A percentile compares a stretch with the other conserved stretches of the same genome.
Evolutionary conservation across 2,329 filamentous ascomycete genomes (phyloP).

Genomic region (Penicillium sp.): DNA sequence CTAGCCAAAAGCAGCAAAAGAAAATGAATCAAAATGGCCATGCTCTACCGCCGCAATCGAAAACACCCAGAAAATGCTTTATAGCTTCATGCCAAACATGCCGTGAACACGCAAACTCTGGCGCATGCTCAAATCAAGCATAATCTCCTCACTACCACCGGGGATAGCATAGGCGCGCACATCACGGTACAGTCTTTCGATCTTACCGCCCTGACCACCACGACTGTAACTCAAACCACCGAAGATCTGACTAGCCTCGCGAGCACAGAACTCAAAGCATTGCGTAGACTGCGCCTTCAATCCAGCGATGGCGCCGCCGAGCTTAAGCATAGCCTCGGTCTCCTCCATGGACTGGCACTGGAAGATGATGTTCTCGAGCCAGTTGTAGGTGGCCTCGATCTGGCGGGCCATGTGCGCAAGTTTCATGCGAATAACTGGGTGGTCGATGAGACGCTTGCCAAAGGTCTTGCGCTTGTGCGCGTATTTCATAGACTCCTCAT

Average conservation of each 20-base stretch:
- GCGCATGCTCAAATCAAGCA: constrained; percentile 93
- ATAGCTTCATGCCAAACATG: constrained; percentile 89
- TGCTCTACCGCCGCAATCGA: constrained; percentile 1
- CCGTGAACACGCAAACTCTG: constrained; percentile 87
- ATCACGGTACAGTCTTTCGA: constrained; percentile 91
- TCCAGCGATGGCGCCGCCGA: constrained; percentile 88
- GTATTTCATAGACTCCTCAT: constrained; percentile 94
- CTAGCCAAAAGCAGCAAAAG: constrained; percentile 10
- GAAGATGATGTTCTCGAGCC: constrained; percentile 93
- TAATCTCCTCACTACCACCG: constrained; percentile 95
- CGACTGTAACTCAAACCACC: constrained; percentile 88
- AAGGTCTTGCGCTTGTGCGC: constrained; percentile 96
- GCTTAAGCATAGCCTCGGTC: constrained; percentile 90
- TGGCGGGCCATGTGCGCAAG: constrained; percentile 97
- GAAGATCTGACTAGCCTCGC: constrained; percentile 96
- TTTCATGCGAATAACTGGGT: constrained; percentile 96
- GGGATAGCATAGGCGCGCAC: constrained; percentile 95
- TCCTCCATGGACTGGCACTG: constrained; percentile 93
- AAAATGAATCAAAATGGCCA: not conserved
- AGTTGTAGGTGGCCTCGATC: constrained; percentile 94
- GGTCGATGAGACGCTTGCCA: constrained; percentile 92
- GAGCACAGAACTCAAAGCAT: constrained; percentile 96
- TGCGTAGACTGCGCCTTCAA: constrained; percentile 92
- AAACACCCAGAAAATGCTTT: constrained; percentile 1
- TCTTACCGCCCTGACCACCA: constrained; percentile 91